Base-by-base conservation (phyloP, 345 rosid genomes). In the Citrus mangshanensis region DNA sequence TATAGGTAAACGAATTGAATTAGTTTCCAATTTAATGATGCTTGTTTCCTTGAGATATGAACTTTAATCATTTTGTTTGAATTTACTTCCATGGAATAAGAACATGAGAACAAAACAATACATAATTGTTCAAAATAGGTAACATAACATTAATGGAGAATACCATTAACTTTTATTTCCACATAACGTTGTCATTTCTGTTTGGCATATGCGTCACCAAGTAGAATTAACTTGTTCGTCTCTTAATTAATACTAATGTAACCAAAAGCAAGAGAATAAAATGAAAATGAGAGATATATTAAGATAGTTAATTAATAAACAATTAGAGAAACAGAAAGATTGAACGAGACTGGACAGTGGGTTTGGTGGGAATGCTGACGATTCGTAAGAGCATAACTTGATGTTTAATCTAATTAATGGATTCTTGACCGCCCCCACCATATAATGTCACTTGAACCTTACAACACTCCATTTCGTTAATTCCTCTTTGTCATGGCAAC, bases 341-440 rank as follows among this genome's bases (percentile, higher is more conserved):
- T 55, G 46, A 72, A 65, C 61, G 65, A 68, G 30, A 13, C 2
- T 14, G 4, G 27, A 58, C 25, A 65, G 35, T 42, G 28, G 71
- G 71, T 73, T 77, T 73, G 81, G 76, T 61, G 76, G 81, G 73
- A 69, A 74, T 38, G 65, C 19, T 3, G 19, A 73, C 22, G 72
- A 72, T 66, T 77, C 58, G n/a, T 9, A 40, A 61, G 72, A 67
- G 68, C 21, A 73, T 77, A 77, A 81, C 76, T 70, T 70, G 68
- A 73, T 30, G 62, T 70, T 40, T 75, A 82, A 82, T 79, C 74
- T 4, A 81, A 71, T 58, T 67, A 27, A 70, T 22, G 46, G 42
- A 42, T 78, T 69, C 68, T 73, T 38, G 38, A 42, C 6, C 28
- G 42, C 35, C 81, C 81, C 81, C 75, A 78, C 59, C 40, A 35